phyloP scores from a whole-genome alignment of 2,329 filamentous ascomycete genomes.

The Neonectria magnoliae region DNA sequence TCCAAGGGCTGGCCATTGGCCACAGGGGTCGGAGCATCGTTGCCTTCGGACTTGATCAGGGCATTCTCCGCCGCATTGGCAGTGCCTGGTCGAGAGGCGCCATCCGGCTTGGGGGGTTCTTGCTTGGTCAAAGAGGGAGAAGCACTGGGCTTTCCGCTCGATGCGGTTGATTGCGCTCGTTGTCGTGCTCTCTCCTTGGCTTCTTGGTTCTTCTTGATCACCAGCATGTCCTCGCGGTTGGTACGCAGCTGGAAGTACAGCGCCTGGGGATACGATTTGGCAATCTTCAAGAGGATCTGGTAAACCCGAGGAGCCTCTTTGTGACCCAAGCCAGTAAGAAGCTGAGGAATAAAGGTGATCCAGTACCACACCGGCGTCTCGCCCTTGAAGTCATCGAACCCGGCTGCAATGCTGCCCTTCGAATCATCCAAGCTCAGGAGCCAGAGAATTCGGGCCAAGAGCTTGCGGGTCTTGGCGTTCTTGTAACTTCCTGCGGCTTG shows the following conservation, averaged over 20 bases:
- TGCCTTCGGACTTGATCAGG: slow-evolving; percentile 57
- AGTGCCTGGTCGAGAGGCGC: slow-evolving; percentile 60
- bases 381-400: slow-evolving; percentile 96
- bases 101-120: slow-evolving; percentile 55
- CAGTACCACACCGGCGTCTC: slow-evolving; percentile 99
- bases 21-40: slow-evolving; percentile 46
- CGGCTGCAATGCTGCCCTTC: slow-evolving; percentile 81
- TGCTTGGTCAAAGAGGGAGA: slow-evolving; percentile 64
- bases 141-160: slow-evolving; percentile 56
- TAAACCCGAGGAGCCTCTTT: slow-evolving; percentile 91
- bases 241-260: slow-evolving; percentile 96
- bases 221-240: slow-evolving; percentile 90
- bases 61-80: slow-evolving; percentile 57
- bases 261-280: slow-evolving; percentile 93
- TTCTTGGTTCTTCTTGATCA: slow-evolving; percentile 90
- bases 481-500: slow-evolving; percentile 97
- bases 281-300: slow-evolving; percentile 88
- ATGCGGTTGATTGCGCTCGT: slow-evolving; percentile 57
- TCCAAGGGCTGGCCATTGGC: slow-evolving; percentile 41
- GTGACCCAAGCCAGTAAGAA: slow-evolving; percentile 89
- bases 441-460: slow-evolving; percentile 94
- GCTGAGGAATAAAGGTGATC: slow-evolving; percentile 98
- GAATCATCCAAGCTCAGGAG: slow-evolving; percentile 92
- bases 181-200: slow-evolving; percentile 72
- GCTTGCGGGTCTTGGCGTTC: slow-evolving; percentile 93